A percentile compares a stretch with the other conserved stretches of the same genome.
Conservation (phyloP, 2,329 filamentous ascomycete genomes). For the Hypoxylon rubiginosum region DNA sequence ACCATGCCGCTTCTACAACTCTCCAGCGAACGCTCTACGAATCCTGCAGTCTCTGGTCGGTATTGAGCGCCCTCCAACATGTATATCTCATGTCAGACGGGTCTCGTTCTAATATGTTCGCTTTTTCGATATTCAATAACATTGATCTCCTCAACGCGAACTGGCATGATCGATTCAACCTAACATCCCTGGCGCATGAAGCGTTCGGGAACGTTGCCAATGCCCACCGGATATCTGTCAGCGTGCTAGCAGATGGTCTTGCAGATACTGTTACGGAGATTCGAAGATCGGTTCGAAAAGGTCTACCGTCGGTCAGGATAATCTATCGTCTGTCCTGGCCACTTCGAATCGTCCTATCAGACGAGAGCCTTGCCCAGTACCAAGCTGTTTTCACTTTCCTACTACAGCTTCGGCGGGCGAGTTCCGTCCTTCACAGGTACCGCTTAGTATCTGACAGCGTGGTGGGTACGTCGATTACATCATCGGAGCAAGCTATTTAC, state of each 20-base stretch:
- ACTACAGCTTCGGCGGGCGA: conserved; percentile 81
- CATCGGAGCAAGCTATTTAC: conserved; percentile 63
- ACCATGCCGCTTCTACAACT: conserved; percentile 75
- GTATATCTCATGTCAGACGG: conserved; percentile 86
- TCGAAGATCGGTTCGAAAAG: conserved; percentile 70
- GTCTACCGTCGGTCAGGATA: conserved; percentile 73
- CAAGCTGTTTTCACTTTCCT: conserved; percentile 81
- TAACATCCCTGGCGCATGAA: conserved; percentile 83
- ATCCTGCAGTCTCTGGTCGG: conserved; percentile 74
- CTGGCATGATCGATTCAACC: conserved; percentile 86
- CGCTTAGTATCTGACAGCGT: conserved; percentile 60
- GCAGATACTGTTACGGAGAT: conserved; percentile 61
- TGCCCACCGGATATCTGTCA: conserved; percentile 72
- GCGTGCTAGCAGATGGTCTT: conserved; percentile 59
- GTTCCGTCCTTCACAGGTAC: conserved; percentile 72
- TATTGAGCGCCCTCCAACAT: conserved; percentile 75
- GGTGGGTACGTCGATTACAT: conserved; percentile 53
- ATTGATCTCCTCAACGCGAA: conserved; percentile 71
- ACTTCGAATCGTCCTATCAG: conserved; percentile 78
- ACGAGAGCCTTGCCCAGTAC: conserved; percentile 74
- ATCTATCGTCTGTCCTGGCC: conserved; percentile 77
- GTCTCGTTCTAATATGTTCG: conserved; percentile 73
- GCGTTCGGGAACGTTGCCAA: conserved; percentile 74
- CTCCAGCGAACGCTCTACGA: conserved; percentile 77
- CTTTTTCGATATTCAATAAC: conserved; percentile 78